phyloP scores from a whole-genome alignment of 257 asterid genomes.

The Solanum verrucosum region DNA sequence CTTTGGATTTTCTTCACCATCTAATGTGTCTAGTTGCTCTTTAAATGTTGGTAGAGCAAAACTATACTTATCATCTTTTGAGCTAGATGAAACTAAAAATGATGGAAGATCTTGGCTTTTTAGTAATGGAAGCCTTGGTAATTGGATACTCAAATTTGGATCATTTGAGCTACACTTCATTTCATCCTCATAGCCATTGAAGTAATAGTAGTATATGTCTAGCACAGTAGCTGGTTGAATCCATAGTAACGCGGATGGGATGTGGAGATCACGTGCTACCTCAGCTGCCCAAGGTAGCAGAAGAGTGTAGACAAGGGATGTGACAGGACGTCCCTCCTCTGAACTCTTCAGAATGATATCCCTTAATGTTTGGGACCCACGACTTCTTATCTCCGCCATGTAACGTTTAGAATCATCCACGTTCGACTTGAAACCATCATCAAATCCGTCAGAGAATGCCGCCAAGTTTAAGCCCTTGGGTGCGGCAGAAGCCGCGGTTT shows the following conservation, averaged over 20 bases:
- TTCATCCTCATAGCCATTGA: conserved; percentile 19
- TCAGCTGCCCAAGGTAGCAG: conserved; percentile 23
- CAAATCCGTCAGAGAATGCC: conserved; percentile 12
- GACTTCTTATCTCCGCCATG: conserved; percentile 7
- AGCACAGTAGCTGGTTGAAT: conserved; percentile 26
- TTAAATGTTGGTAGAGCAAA: background rate
- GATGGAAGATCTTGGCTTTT: conserved; percentile 22
- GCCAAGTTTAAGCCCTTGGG: conserved; percentile 4
- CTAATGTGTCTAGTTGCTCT: conserved; percentile 17
- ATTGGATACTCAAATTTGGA: conserved; percentile 10
- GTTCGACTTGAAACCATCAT: conserved; percentile 2
- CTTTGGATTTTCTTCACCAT: conserved; percentile 2
- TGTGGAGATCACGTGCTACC: conserved; percentile 24
- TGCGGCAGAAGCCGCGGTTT: background rate
- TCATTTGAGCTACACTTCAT: background rate
- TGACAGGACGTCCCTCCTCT: conserved; percentile 1
- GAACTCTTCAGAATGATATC: conserved; percentile 7
- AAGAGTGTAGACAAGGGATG: conserved; percentile 17
- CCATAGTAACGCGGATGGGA: conserved; percentile 28
- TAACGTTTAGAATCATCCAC: background rate
- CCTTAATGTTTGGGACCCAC: conserved; percentile 7
- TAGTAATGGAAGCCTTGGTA: conserved; percentile 22
- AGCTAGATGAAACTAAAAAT: conserved; percentile 14
- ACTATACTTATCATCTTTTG: background rate
- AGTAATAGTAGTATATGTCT: conserved; percentile 18